These are phyloP conservation scores for Cladosporium cucumerinum DNA, from an alignment of 2,329 filamentous ascomycete genomes.

Conservation along the genomic window DNA sequence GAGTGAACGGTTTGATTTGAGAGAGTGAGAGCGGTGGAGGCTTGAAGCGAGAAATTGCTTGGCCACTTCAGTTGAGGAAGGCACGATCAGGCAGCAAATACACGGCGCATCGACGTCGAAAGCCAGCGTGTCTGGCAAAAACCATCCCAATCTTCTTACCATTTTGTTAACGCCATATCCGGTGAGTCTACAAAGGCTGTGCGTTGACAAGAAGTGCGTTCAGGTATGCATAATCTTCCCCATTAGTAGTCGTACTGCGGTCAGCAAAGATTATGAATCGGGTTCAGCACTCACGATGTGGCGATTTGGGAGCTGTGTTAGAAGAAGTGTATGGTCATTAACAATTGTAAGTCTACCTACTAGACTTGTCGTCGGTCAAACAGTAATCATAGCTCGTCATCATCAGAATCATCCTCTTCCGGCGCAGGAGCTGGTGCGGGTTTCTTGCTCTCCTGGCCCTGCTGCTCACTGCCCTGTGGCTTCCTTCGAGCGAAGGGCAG, in stretches of 20 bases:
- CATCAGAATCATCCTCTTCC: slow-evolving; percentile 28
- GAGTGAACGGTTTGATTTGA: no score
- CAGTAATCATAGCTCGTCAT: slow-evolving; percentile 32
- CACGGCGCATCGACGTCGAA: background rate
- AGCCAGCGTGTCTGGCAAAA: background rate
- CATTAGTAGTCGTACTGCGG: background rate
- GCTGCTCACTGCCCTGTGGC: slow-evolving; percentile 17
- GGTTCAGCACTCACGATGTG: background rate
- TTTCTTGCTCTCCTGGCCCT: slow-evolving; percentile 17
- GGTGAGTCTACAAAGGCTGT: background rate
- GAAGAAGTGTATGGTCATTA: background rate
- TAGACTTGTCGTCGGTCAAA: background rate
- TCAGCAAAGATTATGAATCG: background rate
- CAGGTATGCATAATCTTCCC: background rate
- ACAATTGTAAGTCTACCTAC: background rate
- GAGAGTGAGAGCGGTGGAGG: background rate
- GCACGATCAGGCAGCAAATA: background rate
- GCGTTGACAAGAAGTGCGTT: background rate
- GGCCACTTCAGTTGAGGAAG: background rate
- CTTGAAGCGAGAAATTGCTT: background rate
- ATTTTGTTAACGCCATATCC: background rate
- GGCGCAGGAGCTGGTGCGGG: background rate
- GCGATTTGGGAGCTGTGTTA: background rate
- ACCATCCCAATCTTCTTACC: background rate
- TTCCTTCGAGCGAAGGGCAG: slow-evolving; percentile 23